Percentiles rank a stretch among this genome's conserved stretches.
These are phyloP conservation scores for Rhexocercosporidium sp. DNA, from an alignment of 2,329 filamentous ascomycete species.

Conservation along the genomic window DNA sequence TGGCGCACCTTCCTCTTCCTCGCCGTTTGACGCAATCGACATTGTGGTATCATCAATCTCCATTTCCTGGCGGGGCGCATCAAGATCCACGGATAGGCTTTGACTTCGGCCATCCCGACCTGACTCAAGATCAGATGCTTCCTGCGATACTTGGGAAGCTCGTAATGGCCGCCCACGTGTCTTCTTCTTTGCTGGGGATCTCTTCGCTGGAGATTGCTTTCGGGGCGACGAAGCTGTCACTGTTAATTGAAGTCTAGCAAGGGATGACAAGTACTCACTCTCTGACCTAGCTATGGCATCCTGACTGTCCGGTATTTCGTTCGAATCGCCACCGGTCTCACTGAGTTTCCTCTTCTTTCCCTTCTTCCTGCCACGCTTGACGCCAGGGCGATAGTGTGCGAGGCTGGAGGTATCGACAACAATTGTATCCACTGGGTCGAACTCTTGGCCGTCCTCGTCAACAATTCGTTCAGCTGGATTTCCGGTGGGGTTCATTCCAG, in stretches of 20 bases:
- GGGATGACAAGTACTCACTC: constrained; percentile 12
- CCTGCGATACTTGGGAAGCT: constrained; percentile 17
- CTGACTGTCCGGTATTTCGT: constrained; percentile 35
- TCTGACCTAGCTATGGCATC: constrained; percentile 22
- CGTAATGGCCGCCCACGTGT: constrained; percentile 18
- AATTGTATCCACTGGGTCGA: constrained; percentile 31
- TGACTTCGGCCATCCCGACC: constrained; percentile 16
- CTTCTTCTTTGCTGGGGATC: constrained; percentile 25
- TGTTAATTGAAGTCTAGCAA: not conserved
- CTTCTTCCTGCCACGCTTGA: constrained; percentile 17
- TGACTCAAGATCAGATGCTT: not conserved
- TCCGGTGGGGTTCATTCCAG: constrained; percentile 16
- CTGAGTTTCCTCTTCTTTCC: constrained; percentile 33
- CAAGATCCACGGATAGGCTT: constrained; percentile 23
- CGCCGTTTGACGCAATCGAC: not conserved
- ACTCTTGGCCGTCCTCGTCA: constrained; percentile 23
- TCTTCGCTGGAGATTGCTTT: constrained; percentile 17
- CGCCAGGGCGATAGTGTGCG: constrained; percentile 7
- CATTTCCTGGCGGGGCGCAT: constrained; percentile 17
- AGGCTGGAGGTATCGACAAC: constrained; percentile 30
- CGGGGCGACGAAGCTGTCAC: constrained; percentile 11
- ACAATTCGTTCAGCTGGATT: not conserved
- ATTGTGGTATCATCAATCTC: constrained; percentile 4
- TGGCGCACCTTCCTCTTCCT: not conserved
- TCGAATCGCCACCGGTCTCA: constrained; percentile 18